These are phyloP conservation scores for Tetrahymena thermophila DNA, from an alignment of 73 alveolate species.

Conservation along the genomic window DNA sequence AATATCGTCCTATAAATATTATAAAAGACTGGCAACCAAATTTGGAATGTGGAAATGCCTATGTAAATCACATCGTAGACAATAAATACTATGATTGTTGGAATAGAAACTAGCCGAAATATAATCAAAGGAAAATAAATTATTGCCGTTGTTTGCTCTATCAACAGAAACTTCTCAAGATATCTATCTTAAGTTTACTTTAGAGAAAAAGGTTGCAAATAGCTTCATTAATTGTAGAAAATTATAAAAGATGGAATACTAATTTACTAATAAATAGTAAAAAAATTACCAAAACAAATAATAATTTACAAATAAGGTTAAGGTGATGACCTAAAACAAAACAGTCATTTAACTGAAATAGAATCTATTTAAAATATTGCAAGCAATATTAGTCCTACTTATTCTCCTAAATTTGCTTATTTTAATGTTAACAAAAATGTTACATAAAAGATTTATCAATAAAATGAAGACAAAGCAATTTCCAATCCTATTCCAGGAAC, in stretches of 20 bases:
- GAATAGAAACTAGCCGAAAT: constrained; percentile 43
- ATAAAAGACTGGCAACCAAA: not conserved
- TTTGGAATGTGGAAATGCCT: not conserved
- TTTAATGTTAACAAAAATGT: constrained; percentile 54
- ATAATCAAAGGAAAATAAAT: constrained; percentile 3
- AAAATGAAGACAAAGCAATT: constrained; percentile 32
- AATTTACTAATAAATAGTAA: not conserved
- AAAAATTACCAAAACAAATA: constrained; percentile 12
- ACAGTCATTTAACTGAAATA: not conserved
- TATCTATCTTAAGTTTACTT: constrained; percentile 16
- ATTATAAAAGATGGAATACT: not conserved
- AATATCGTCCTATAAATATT: not conserved
- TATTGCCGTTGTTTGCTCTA: constrained; percentile 48
- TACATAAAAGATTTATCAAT: constrained; percentile 46
- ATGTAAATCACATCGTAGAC: not conserved
- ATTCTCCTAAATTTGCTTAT: constrained; percentile 13
- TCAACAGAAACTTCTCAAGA: constrained; percentile 24
- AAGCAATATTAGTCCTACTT: not conserved
- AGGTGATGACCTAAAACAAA: not conserved
- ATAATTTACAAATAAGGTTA: constrained; percentile 24
- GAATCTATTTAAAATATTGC: not conserved
- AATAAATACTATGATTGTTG: constrained; percentile 44
- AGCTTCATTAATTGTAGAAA: not conserved
- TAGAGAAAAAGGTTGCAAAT: not conserved
- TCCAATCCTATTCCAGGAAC: constrained; percentile 72